Conservation (phyloP, 345 rosid species). For the Carallia pectinifolia region DNA sequence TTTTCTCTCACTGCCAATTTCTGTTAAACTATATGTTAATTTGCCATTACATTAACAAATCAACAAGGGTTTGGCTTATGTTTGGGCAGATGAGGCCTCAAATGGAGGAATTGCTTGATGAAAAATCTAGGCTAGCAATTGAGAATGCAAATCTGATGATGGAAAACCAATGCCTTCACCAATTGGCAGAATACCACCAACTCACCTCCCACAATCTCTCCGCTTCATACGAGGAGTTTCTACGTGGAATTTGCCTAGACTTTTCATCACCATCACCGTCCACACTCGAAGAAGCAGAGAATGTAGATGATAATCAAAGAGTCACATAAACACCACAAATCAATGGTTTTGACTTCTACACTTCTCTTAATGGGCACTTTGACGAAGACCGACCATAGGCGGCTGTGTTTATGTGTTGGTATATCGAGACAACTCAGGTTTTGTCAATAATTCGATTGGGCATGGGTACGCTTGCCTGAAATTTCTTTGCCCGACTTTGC, state of each 20-base stretch:
- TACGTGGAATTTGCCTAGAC: slow-evolving; percentile 68
- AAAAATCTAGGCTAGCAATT: slow-evolving; percentile 82
- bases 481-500: too few relatives aligned
- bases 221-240: slow-evolving; percentile 61
- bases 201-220: slow-evolving; percentile 77
- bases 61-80: background rate
- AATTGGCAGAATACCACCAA: slow-evolving; percentile 84
- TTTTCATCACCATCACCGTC: slow-evolving; percentile 62
- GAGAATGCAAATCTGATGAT: slow-evolving; percentile 75
- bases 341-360: slow-evolving; percentile 24
- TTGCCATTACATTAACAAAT: too few relatives aligned
- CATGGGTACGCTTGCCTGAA: background rate
- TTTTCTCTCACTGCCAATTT: too few relatives aligned
- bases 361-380: slow-evolving; percentile 47
- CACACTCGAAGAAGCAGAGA: slow-evolving; percentile 21
- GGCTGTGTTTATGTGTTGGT: background rate
- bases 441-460: background rate
- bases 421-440: background rate
- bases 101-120: slow-evolving; percentile 81
- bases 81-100: slow-evolving; percentile 77
- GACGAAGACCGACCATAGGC: slow-evolving; percentile 19
- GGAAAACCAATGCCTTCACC: slow-evolving; percentile 89
- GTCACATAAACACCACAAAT: slow-evolving; percentile 15
- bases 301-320: slow-evolving; percentile 9
- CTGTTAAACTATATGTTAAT: too few relatives aligned